A percentile compares a stretch with the other conserved stretches of the same genome.
These are phyloP conservation scores for Eucalyptus cloeziana DNA, from an alignment of 345 rosid genomes.

Conservation along the genomic window DNA sequence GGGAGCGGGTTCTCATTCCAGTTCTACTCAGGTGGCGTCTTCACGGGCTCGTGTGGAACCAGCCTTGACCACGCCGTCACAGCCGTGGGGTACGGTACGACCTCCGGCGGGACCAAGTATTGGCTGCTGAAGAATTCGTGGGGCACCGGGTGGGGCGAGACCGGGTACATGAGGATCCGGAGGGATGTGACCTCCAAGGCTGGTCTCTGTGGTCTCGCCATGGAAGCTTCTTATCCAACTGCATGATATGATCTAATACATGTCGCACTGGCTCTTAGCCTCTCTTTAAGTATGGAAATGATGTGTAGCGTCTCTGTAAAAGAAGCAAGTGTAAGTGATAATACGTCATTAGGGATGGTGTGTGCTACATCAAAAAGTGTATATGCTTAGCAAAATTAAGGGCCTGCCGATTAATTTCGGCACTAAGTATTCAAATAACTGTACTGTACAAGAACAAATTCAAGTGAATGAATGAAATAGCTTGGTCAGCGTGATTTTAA, in stretches of 20 bases:
- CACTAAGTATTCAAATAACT: background rate
- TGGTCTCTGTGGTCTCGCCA: conserved; percentile 48
- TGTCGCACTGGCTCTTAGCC: background rate
- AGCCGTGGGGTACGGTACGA: conserved; percentile 39
- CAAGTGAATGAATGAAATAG: background rate
- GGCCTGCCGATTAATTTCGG: background rate
- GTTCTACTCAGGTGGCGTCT: conserved; percentile 30
- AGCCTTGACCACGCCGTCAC: conserved; percentile 32
- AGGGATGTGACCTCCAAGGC: conserved; percentile 8
- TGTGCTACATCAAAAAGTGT: background rate
- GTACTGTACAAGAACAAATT: background rate
- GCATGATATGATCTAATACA: background rate
- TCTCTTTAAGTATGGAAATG: background rate
- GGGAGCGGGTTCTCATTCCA: conserved; percentile 10
- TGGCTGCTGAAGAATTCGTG: conserved; percentile 2
- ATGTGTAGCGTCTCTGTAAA: background rate
- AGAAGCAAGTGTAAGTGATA: background rate
- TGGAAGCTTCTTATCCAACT: background rate
- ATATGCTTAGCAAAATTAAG: background rate
- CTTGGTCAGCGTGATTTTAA: background rate
- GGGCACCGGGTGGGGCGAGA: conserved; percentile 1
- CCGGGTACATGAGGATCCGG: conserved; percentile 25
- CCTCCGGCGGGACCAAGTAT: conserved; percentile 8
- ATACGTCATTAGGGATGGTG: background rate
- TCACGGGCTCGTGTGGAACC: conserved; percentile 22